Evolutionary conservation across 1,284 basidiomycete genomes (phyloP), one percentile per base, ranked within the genome.

Genomic region (Psilocybe mexicana): DNA sequence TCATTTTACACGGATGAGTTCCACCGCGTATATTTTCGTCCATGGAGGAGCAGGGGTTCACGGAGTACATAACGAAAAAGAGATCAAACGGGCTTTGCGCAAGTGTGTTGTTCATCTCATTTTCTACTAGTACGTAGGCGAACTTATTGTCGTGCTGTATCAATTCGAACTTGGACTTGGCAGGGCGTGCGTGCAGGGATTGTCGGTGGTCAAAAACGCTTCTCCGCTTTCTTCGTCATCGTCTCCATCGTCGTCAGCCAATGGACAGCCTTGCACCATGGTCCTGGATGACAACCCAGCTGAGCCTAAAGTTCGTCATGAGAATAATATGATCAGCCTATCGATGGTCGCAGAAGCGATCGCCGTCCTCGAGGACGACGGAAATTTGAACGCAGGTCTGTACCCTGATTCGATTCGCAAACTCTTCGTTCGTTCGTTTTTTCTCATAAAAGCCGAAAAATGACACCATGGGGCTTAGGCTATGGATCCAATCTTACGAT

Each of bases 401-500:
- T 48, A 14, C 23, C 23, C 7, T 18, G 25, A 23, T 28, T 18
- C 28, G 11, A 18, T 6, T 12, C 33, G 26, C 6, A 36, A 38
- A 30, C 3, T 10, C 7, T 10, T n/a, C 24, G 26, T 35, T 38
- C 11, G 4, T 48, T 11, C 18, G 18, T 18, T 18, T 18, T 18
- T 18, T 18, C 18, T 18, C 18, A 18, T 18, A 18, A 18, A 18
- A 18, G 18, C 18, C 18, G 43, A 46, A 36, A 42, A 25, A 46
- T 28, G 12, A 45, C 23, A 35, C 55, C 8, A 6, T 33, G 30
- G 30, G 5, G 38, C 4, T 4, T 6, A 87, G 89, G 89, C 0
- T 84, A 80, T 60, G 90, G 90, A 4, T 88, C 90, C 1, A 92
- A 92, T 69, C 73, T 92, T 43, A 91, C 88, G 0, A 61, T 85